Evolutionary conservation across 495 filamentous ascomycete species (phyloP).

Genomic region (Lasiosphaeria miniovina): DNA sequence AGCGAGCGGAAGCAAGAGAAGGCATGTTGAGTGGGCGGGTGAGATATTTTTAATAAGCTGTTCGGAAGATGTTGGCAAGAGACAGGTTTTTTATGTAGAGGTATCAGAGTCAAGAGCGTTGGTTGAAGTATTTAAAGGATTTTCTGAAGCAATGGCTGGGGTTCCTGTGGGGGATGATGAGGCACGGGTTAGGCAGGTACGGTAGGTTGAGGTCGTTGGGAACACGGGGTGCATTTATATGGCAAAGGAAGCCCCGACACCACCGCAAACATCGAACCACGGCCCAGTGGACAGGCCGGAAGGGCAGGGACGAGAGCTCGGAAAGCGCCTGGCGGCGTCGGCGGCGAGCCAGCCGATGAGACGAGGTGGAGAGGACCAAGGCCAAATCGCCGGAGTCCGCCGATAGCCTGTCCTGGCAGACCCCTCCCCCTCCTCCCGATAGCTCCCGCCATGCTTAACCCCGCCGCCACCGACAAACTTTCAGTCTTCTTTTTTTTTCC

Average conservation of each 20-base stretch:
- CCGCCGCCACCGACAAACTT: background rate
- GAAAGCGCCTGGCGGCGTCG: conserved; percentile 23
- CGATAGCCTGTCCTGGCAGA: conserved; percentile 23
- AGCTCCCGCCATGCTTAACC: background rate
- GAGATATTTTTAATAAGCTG: background rate
- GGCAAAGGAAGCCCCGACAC: too few relatives aligned
- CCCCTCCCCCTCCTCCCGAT: background rate
- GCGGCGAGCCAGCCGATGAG: conserved; percentile 20
- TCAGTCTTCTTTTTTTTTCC: too few relatives aligned
- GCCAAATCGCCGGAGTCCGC: conserved; percentile 32
- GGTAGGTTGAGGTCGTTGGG: background rate
- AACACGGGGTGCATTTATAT: too few relatives aligned
- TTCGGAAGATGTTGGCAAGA: background rate
- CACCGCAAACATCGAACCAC: conserved; percentile 1
- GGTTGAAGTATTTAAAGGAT: too few relatives aligned
- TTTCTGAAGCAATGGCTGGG: too few relatives aligned
- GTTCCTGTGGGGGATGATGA: background rate
- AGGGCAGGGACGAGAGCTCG: conserved; percentile 9
- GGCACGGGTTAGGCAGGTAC: background rate
- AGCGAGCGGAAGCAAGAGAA: conserved; percentile 69
- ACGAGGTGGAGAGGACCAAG: conserved; percentile 1
- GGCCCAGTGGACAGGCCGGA: background rate
- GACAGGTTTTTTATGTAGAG: background rate
- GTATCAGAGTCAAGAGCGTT: too few relatives aligned
- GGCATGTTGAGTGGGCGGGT: conserved; percentile 42